These are phyloP conservation scores for Trifolium repens DNA, from an alignment of 306 rosid genomes.

Conservation along the genomic window DNA sequence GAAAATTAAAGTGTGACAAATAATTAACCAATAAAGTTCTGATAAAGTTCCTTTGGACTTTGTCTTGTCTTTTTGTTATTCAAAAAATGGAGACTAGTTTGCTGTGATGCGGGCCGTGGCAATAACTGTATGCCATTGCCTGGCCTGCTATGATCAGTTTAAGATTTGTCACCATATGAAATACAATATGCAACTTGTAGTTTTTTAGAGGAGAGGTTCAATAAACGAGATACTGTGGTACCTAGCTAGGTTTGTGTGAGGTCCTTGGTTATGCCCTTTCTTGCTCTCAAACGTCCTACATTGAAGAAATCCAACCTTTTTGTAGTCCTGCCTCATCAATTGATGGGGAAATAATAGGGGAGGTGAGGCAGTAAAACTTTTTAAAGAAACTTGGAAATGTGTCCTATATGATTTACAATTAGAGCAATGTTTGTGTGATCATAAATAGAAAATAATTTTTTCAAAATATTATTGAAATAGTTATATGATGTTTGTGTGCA, in stretches of 20 bases:
- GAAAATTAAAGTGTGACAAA: background rate
- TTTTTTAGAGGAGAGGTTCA: background rate
- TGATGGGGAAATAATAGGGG: background rate
- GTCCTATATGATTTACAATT: too few species aligned
- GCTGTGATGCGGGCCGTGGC: slow-evolving; percentile 1
- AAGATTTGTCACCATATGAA: slow-evolving; percentile 25
- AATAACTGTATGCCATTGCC: background rate
- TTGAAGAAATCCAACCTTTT: background rate
- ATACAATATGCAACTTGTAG: slow-evolving; percentile 15
- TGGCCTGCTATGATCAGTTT: background rate
- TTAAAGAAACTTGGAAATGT: too few species aligned
- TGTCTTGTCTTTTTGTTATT: slow-evolving; percentile 33
- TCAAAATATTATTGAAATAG: too few species aligned
- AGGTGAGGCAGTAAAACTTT: background rate
- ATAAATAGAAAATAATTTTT: too few species aligned
- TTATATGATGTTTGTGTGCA: too few species aligned
- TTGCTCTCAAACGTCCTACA: background rate
- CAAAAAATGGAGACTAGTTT: background rate
- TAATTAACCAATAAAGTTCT: slow-evolving; percentile 17
- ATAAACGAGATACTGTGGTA: background rate
- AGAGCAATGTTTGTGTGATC: too few species aligned
- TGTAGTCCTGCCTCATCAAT: background rate
- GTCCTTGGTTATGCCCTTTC: slow-evolving; percentile 1
- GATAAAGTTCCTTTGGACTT: slow-evolving; percentile 31
- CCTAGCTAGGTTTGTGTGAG: background rate